Base-by-base conservation (phyloP, 805 yeast genomes). In the Metschnikowia dekortorum region DNA sequence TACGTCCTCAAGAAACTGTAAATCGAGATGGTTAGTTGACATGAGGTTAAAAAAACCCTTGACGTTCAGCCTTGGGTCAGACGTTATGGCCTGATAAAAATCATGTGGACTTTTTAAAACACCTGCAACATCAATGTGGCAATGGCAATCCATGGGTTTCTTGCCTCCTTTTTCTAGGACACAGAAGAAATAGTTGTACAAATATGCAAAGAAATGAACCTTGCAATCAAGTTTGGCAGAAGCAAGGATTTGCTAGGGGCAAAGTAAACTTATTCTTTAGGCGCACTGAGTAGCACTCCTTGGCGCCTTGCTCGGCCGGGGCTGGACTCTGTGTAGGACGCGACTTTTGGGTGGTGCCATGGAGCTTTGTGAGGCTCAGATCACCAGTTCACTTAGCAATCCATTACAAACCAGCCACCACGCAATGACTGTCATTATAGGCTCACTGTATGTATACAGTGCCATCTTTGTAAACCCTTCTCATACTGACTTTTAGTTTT, bases 351-450 rank as follows among this genome's bases (percentile, higher is more conserved):
- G 30, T 11, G 30, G 38, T 26, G 29, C 29, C 16, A 40, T n/a
- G 14, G 9, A 30, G 43, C 45, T 42, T 42, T 42, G 34, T 42
- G 45, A 42, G 45, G 33, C 32, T n/a, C 10, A 5, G 31, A 31
- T 18, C 36, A 41, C 44, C 18, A 40, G n/a, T 14, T 16, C 34
- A 30, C 35, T 40, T 32, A 30, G 44, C 44, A 31, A 41, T 32
- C 44, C 36, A 32, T 41, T 14, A 32, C 44, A 31, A 31, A 31
- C 28, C 34, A 42, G 38, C 45, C 22, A 42, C 18, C 38, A 32
- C 34, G 30, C 38, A 28, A 85, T 85, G 91, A 81, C 89, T 8
- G 71, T 85, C 28, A 80, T 84, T 39, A 79, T 86, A 29, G 90
- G 87, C 13, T 83, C 92, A 13, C 69, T 86, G 81, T 80, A 75